These are phyloP conservation scores for Sporisorium scitamineum DNA, from an alignment of 1,284 basidiomycete genomes.

Conservation along the genomic window DNA sequence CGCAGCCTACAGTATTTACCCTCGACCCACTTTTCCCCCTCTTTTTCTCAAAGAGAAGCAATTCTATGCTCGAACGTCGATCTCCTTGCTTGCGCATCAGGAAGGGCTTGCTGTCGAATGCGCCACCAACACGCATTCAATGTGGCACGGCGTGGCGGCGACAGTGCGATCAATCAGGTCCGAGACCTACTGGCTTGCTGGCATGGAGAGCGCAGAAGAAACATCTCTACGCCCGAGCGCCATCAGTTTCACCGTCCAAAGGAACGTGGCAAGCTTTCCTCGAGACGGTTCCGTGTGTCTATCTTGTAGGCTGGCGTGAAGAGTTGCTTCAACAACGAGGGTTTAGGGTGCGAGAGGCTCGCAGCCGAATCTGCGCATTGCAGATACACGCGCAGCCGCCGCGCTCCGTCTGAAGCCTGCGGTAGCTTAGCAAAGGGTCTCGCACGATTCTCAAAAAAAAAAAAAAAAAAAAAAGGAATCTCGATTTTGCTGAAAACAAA, in stretches of 20 bases:
- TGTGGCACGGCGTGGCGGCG: not conserved
- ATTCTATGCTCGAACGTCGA: not conserved
- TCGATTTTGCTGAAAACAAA: not conserved
- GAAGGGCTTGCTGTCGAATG: not conserved
- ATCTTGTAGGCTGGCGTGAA: not conserved
- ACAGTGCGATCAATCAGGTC: conserved; percentile 20
- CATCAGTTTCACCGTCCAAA: not conserved
- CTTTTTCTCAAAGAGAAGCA: not conserved
- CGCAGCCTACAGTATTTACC: not conserved
- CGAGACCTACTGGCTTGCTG: conserved; percentile 24
- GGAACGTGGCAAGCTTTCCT: conserved; percentile 2
- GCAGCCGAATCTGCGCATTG: conserved; percentile 20
- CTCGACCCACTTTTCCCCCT: not conserved
- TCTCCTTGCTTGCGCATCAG: not conserved
- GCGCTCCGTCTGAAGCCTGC: not conserved
- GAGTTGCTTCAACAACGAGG: conserved; percentile 10
- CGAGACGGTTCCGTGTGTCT: not conserved
- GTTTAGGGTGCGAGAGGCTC: conserved; percentile 17
- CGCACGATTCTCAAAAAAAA: no score
- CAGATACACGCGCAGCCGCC: conserved; percentile 5
- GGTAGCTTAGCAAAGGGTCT: conserved; percentile 1
- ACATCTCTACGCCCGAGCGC: not conserved
- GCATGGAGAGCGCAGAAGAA: not conserved
- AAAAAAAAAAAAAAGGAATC: no score
- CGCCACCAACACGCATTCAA: not conserved